Base-by-base conservation (phyloP, 805 yeast genomes). In the Yarrowia sp. region DNA sequence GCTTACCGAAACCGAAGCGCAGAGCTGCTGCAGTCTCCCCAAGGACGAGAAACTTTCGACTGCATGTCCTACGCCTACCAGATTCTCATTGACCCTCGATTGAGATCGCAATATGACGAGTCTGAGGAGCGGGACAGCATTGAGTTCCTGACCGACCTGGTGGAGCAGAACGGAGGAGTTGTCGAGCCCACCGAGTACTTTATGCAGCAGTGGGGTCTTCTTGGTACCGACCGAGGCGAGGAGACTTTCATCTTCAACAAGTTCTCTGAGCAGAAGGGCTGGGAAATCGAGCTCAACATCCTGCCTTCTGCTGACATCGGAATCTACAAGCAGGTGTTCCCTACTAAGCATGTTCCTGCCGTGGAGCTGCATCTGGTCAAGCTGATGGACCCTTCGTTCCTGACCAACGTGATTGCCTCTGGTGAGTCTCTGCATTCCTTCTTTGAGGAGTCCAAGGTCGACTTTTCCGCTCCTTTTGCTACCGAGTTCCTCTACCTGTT, bases 61-160 rank as follows among this genome's bases (percentile, higher is more conserved):
- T 51, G 58, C 43, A 51, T 51, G 58, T 55, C 62, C 17, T 42
- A 55, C 33, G 62, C 62, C 22, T 55, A 55, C 8, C 62, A 55
- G 39, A 55, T 55, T 17, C 48, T 55, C 32, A 41, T 42, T 48
- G 41, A 41, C 36, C 31, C 62, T 4, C 48, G 38, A 10, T 13
- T 55, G 39, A 28, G 62, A 55, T 38, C 32, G 14, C 48, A 31
- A 14, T 55, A 55, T 31, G 62, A 55, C 39, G 62, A 55, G n/a
- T 2, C 32, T 10, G 62, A 55, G 18, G 58, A 51, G 33, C 42
- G 58, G 17, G 58, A 51, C 35, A 51, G 33, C 32, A 33, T n/a
- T 9, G 58, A 36, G 43, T 22, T 51, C 15, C 58, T 51, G 18
- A 36, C 58, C n/a, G 58, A 51, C 14, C 58, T 51, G 35, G 43